A percentile compares a stretch with the other conserved stretches of the same genome.
Evolutionary conservation across 192 early-diverging fungal species (phyloP).

Genomic region (Radiomyces spectabilis): DNA sequence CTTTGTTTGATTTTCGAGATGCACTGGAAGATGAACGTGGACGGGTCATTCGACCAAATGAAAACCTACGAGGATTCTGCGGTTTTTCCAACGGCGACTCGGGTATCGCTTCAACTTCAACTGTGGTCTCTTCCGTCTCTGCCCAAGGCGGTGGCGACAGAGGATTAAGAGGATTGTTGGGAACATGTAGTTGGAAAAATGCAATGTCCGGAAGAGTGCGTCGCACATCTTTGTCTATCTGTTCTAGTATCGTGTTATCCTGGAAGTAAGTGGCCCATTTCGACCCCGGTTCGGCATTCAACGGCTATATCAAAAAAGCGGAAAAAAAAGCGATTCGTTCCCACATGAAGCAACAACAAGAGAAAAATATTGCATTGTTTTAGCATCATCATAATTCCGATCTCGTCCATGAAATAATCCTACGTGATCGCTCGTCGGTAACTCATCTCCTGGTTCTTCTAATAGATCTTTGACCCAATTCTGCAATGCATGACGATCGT

Average conservation of each 20-base stretch:
- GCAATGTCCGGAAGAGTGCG: slow-evolving; percentile 68
- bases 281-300: slow-evolving; percentile 36
- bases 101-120: too few relatives aligned
- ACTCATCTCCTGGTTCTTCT: slow-evolving; percentile 44
- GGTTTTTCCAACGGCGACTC: not conserved
- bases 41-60: slow-evolving; percentile 18
- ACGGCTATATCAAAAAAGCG: slow-evolving; percentile 21
- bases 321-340: not conserved
- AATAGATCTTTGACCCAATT: slow-evolving; percentile 58
- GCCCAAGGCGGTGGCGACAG: slow-evolving; percentile 24
- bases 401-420: not conserved
- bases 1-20: slow-evolving; percentile 26
- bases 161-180: slow-evolving; percentile 41
- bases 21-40: slow-evolving; percentile 21
- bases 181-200: slow-evolving; percentile 64
- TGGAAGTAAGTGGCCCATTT: slow-evolving; percentile 60
- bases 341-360: not conserved
- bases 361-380: not conserved
- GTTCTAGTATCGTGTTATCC: slow-evolving; percentile 53
- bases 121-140: slow-evolving; percentile 3
- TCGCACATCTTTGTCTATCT: slow-evolving; percentile 72
- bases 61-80: slow-evolving; percentile 8
- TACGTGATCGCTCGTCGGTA: slow-evolving; percentile 34
- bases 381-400: not conserved
- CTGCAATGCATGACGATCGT: slow-evolving; percentile 1